Base-by-base conservation (phyloP, 2,329 filamentous ascomycete species). In the Penicillium sp. region DNA sequence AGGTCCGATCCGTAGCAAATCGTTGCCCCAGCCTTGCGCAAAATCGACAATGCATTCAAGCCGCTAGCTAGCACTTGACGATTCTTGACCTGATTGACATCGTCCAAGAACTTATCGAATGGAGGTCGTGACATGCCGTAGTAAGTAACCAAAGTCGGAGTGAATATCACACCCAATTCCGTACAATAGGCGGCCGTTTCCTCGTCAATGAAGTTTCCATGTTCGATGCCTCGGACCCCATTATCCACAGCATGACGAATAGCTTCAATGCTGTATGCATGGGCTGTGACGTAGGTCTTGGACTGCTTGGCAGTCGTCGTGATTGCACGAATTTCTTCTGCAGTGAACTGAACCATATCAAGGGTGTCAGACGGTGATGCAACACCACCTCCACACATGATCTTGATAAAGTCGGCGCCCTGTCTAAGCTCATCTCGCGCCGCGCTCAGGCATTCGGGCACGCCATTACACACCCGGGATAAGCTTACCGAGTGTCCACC, bases 371-470 rank as follows among this genome's bases (percentile, higher is more conserved):
- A 82, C 0, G 82, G 82, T 8, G 76, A 81, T 0, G 80, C 79
- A 2, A 87, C 83, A 19, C 84, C 84, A 3, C 84, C 84, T 10
- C 78, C 78, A 5, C 74, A 74, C 82, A 86, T 85, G 61, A 87
- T 82, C 68, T 86, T 87, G 69, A 87, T 76, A 62, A 86, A 86
- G 62, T 86, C 79, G 1, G 82, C 81, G 2, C 84, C 84, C 7
- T 71, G 75, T 4, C 84, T 74, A 0, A 87, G 67, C 67, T 86
- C 79, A 52, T 85, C 82, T 3, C 84, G 74, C 0, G 78, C 76
- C 1, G 75, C 78, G 21, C 76, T 74, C 22, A 83, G 70, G 56
- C 83, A 85, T 39, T 81, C 80, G 0, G 81, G 74, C 4, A 84
- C 82, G 3, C 84, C 83, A 65, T 85, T 81, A 51, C 77, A 79